Evolutionary conservation across 78 protist genomes (phyloP), one percentile per base, ranked within the genome.

Genomic region (Cyanophora paradoxa): DNA sequence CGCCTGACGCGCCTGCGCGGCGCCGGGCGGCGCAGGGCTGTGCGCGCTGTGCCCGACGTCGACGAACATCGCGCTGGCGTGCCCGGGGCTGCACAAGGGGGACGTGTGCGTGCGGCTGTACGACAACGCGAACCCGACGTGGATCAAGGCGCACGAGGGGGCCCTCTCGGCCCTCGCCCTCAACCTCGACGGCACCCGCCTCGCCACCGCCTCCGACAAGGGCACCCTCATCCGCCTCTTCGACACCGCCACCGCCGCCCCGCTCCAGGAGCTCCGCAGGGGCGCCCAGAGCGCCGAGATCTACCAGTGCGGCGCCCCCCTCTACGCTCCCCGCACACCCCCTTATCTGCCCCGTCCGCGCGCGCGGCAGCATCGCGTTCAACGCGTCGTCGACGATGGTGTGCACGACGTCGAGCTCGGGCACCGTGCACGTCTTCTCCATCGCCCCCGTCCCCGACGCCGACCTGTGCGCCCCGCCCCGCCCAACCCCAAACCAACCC

Each of bases 211-310:
- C 3, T 87, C 93, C 8, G 97, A 91, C 76, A 86, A 84, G 79
- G 98, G 98, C n/a, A 92, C 98, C 1, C 72, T 92, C 20, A 79
- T 95, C n/a, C 88, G 97, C 68, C 79, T 93, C 24, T 93, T 81
- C 63, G 97, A 95, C 78, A 80, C 96, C 10, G 52, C 46, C 20
- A 78, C 85, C 13, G 96, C 92, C 7, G 69, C 73, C 20, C 76
- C 54, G 54, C 63, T 89, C 36, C 77, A 84, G 42, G 94, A 93
- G 76, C 84, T 95, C 48, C 69, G 98, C 33, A 56, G 98, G 2
- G 98, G 98, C 19, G 88, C 93, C 14, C 82, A 90, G 46, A 34
- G 62, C 28, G 96, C 94, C 17, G 88, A 59, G 64, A 87, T 89
- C 50, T 20, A 39, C 34, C 76, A 28, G 17, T 4, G 36, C 40